Evolutionary conservation across 2,329 filamentous ascomycete genomes (phyloP), one percentile per base, ranked within the genome.

Genomic region (Epichloe gansuensis): DNA sequence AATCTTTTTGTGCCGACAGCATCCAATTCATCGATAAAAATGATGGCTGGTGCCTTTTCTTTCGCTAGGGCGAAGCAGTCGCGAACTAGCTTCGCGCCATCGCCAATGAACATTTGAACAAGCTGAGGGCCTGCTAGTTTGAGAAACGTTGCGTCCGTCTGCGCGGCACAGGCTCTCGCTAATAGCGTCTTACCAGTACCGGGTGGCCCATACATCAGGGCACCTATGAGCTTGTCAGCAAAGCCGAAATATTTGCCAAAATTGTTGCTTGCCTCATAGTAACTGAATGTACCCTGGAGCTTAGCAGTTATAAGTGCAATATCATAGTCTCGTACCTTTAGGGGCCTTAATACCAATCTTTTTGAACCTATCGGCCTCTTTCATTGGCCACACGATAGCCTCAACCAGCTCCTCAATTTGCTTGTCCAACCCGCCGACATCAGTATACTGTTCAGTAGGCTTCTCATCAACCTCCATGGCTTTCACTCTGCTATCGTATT

Each of bases 391-490:
- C 34, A 98, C 93, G 48, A 98, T 93, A 52, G 93, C 93, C 74
- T 98, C 93, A 8, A 98, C 91, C 52, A 98, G 80, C 73, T 98
- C 94, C 69, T 96, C 91, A 65, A 98, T 98, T 76, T 98, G 93
- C 75, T 98, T 98, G 72, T 96, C 91, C 63, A 98, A 72, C 50
- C 93, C 93, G 72, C 93, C 93, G 13, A 98, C 94, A 73, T 98
- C 93, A 52, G 85, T 93, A 74, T 98, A 98, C 73, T 97, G 95
- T 72, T 98, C 93, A 41, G 91, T 97, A 9, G 93, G 94, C 78
- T 98, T 98, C 79, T 98, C 94, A 64, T 98, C 93, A 7, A 98
- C 93, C 75, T 98, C 94, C 93, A 98, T 98, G 38, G 94, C 94
- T 76, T 98, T 98, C 60, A 98, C 93, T 69, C 93, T 83, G 73